Base-by-base conservation (phyloP, 441 rosid species). In the Dalechampia spathulata region DNA sequence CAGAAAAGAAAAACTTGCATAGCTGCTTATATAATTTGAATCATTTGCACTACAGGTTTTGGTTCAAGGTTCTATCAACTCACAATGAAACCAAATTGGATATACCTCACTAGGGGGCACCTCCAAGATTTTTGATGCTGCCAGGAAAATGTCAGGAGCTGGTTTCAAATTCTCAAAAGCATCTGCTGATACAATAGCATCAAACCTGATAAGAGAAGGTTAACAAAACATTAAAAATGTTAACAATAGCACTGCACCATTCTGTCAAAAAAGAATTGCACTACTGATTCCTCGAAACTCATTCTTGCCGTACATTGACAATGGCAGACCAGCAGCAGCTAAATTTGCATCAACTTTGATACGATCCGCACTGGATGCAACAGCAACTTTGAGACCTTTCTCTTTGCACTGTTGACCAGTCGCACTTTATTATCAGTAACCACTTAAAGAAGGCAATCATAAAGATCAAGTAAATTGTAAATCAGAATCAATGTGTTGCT, bases 311-410 rank as follows among this genome's bases (percentile, higher is more conserved):
- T 76, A 90, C 99, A 90, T 69, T 36, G 86, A 69, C 64, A 82
- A 38, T 38, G 87, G 77, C 61, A 87, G 67, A 45, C 89, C 90
- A 63, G 97, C 97, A 63, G 97, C 96, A 43, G 76, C 89, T 63
- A 93, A 80, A 75, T 93, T 93, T 51, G 96, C 97, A 72, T 93
- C 86, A 41, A 93, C 99, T 79, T 93, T 93, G 69, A 90, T 71
- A 40, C 96, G 93, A 64, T 93, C 97, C 49, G 99, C 99, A 49
- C 97, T 93, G 40, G 96, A 93, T 13, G 97, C 97, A 74, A 87
- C 97, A 43, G 96, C 95, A 37, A 90, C 97, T 75, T 93, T 93
- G 12, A 93, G 83, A 52, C 99, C 95, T 75, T 75, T 75, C 67
- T 67, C 79, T 77, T 89, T 90, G 77, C 99, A 93, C 99, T 85